Conservation (phyloP, 148 eudicot species). For the Spergularia marina region DNA sequence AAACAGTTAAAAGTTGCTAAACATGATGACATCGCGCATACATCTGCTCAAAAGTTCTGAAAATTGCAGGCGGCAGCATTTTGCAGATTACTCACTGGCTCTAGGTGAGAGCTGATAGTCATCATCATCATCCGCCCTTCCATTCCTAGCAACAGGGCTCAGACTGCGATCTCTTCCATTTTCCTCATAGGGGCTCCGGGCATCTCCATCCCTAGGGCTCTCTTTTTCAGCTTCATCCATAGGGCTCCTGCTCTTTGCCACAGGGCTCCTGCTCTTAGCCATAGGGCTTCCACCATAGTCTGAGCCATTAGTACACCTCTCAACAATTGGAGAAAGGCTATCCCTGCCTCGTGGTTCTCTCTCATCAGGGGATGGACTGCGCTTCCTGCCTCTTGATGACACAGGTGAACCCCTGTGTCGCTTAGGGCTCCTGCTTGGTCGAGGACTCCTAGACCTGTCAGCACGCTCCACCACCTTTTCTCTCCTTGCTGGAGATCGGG, state of each 20-base stretch:
- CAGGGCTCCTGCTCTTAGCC: conserved; percentile 58
- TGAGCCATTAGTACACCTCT: conserved; percentile 37
- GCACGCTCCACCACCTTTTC: conserved; percentile 44
- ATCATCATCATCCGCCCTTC: conserved; percentile 43
- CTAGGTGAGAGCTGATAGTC: conserved; percentile 42
- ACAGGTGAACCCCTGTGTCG: conserved; percentile 37
- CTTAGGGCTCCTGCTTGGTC: conserved; percentile 59
- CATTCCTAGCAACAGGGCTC: conserved; percentile 50
- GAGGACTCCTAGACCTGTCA: conserved; percentile 59
- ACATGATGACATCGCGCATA: neutral
- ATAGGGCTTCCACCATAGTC: conserved; percentile 62
- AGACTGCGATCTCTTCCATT: conserved; percentile 45
- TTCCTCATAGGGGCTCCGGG: conserved; percentile 47
- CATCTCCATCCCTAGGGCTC: conserved; percentile 36
- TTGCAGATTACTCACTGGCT: conserved; percentile 38
- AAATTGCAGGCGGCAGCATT: neutral
- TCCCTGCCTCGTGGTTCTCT: conserved; percentile 31
- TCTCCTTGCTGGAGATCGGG: conserved; percentile 64
- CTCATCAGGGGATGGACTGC: conserved; percentile 54
- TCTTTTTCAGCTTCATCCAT: conserved; percentile 39
- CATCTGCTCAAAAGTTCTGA: neutral
- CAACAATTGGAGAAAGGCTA: conserved; percentile 45
- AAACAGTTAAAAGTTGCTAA: neutral
- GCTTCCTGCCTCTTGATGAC: conserved; percentile 50
- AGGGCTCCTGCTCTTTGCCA: conserved; percentile 56